Evolutionary conservation across 2,329 filamentous ascomycete species (phyloP).

Genomic region (Aurifilum marmelostoma): DNA sequence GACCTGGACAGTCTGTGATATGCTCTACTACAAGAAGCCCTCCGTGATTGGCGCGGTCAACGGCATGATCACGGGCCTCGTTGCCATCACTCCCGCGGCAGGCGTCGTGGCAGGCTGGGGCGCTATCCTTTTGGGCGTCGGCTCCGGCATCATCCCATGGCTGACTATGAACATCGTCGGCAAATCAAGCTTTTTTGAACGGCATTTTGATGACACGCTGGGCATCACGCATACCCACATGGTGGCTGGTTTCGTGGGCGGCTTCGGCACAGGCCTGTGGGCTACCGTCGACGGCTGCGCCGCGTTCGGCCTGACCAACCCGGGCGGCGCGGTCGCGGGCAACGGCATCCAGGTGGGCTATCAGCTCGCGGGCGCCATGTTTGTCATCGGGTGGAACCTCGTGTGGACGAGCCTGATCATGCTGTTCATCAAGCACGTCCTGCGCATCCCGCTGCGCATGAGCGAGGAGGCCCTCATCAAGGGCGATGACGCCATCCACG

Average conservation of each 20-base stretch:
- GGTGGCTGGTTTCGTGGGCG: slow-evolving; percentile 49
- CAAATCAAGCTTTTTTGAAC: slow-evolving; percentile 36
- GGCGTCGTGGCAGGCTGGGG: slow-evolving; percentile 56
- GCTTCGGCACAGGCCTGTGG: slow-evolving; percentile 50
- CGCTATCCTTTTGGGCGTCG: slow-evolving; percentile 51
- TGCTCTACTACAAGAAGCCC: slow-evolving; percentile 51
- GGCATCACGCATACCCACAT: slow-evolving; percentile 45
- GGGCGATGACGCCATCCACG: slow-evolving; percentile 52
- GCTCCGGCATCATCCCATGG: slow-evolving; percentile 50
- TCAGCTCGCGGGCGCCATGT: slow-evolving; percentile 22
- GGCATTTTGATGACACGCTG: slow-evolving; percentile 35
- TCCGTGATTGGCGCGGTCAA: slow-evolving; percentile 54
- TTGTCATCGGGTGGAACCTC: slow-evolving; percentile 51
- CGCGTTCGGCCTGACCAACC: slow-evolving; percentile 48
- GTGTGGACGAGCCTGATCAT: slow-evolving; percentile 54
- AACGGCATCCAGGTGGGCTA: slow-evolving; percentile 54
- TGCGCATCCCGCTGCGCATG: slow-evolving; percentile 51
- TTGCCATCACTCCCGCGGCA: slow-evolving; percentile 55
- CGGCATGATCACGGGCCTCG: slow-evolving; percentile 56
- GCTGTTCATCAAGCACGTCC: slow-evolving; percentile 54
- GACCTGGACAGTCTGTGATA: slow-evolving; percentile 49
- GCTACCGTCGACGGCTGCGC: slow-evolving; percentile 50
- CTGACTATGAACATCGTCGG: slow-evolving; percentile 52
- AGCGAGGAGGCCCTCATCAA: slow-evolving; percentile 48
- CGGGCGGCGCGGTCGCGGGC: slow-evolving; percentile 53